phyloP scores from a whole-genome alignment of 2,329 filamentous ascomycete genomes.

The Monosporascus sp. region DNA sequence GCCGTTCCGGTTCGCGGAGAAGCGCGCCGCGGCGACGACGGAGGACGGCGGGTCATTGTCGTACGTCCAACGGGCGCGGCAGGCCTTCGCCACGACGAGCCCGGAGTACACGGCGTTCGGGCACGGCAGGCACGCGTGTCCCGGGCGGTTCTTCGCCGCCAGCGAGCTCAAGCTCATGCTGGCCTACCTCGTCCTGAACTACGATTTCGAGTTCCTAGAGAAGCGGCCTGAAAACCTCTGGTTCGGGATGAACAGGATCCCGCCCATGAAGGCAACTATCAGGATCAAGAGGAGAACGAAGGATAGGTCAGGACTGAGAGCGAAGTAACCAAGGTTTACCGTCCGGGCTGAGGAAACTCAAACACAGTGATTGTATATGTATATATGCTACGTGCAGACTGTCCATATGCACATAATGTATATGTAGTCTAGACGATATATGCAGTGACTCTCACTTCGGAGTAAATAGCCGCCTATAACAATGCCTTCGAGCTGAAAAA shows the following conservation, averaged over 20 bases:
- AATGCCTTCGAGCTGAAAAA: too few species aligned
- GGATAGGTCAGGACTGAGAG: neutral
- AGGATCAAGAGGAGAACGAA: conserved; percentile 16
- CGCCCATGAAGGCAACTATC: conserved; percentile 24
- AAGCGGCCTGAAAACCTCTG: conserved; percentile 26
- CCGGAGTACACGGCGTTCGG: conserved; percentile 30
- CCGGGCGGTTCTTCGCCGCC: conserved; percentile 34
- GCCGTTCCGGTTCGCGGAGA: conserved; percentile 20
- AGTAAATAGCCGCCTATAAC: too few species aligned
- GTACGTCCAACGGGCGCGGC: conserved; percentile 14
- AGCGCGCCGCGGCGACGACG: neutral
- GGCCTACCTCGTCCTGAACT: conserved; percentile 19
- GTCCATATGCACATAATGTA: neutral
- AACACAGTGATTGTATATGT: too few species aligned
- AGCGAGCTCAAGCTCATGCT: conserved; percentile 31
- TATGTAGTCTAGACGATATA: neutral
- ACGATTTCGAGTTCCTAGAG: conserved; percentile 19
- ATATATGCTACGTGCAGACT: too few species aligned
- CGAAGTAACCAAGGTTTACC: too few species aligned
- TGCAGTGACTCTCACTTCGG: too few species aligned
- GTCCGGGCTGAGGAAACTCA: too few species aligned
- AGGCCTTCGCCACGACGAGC: conserved; percentile 25
- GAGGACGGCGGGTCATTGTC: neutral
- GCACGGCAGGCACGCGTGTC: conserved; percentile 33
- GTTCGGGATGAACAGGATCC: conserved; percentile 22